phyloP scores from a whole-genome alignment of 2,329 filamentous ascomycete genomes.

The Ceratocystis albifundus region DNA sequence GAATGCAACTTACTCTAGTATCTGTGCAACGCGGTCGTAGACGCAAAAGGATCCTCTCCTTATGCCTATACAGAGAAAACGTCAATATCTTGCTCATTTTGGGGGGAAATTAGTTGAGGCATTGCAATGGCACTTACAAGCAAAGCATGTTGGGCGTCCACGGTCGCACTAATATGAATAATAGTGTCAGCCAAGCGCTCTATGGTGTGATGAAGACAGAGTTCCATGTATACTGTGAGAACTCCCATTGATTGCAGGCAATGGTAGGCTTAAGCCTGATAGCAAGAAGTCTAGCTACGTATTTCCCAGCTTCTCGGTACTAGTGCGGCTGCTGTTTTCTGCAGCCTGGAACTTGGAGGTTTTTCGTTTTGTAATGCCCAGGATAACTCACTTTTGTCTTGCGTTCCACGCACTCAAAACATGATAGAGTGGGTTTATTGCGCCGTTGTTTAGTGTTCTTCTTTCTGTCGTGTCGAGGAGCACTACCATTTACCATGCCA shows the following conservation, averaged over 20 bases:
- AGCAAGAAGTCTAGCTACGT: neutral
- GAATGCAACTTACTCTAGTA: slow-evolving; percentile 53
- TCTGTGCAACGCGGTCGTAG: slow-evolving; percentile 65
- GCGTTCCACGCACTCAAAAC: slow-evolving; percentile 67
- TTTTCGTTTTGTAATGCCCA: neutral
- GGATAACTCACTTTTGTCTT: slow-evolving; percentile 58
- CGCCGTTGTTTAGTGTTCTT: slow-evolving; percentile 63
- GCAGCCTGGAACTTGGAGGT: neutral
- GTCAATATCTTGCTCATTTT: neutral
- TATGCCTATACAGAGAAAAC: slow-evolving; percentile 42
- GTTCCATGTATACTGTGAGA: neutral
- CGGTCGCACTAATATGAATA: slow-evolving; percentile 53
- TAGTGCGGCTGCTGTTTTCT: neutral
- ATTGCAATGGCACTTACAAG: slow-evolving; percentile 38
- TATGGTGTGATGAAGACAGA: neutral
- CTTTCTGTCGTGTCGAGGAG: slow-evolving; percentile 13
- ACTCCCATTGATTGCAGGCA: neutral
- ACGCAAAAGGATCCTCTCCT: slow-evolving; percentile 65
- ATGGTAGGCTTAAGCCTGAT: neutral
- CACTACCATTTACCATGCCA: slow-evolving; percentile 6
- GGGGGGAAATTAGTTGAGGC: neutral
- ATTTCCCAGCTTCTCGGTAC: neutral
- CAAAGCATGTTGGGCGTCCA: slow-evolving; percentile 55
- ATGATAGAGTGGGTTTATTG: slow-evolving; percentile 72
- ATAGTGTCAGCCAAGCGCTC: neutral